Evolutionary conservation across 768 basidiomycete genomes (phyloP).

Genomic region (Tulasnella sp.): DNA sequence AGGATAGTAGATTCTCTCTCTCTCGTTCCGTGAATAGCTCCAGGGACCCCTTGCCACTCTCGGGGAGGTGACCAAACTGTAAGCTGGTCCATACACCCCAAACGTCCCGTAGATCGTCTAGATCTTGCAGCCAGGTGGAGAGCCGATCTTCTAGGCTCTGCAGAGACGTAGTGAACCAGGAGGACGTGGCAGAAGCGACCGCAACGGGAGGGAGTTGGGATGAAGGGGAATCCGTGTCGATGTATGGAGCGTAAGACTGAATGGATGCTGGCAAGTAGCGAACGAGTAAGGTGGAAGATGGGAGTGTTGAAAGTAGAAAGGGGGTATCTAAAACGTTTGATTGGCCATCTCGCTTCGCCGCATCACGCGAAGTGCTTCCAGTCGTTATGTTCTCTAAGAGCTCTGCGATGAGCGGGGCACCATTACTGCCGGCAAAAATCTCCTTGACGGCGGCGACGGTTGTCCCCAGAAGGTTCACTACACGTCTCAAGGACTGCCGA

Average conservation of each 20-base stretch:
- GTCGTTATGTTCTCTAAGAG: conserved; percentile 56
- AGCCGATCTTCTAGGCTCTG: conserved; percentile 37
- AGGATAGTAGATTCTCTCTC: conserved; percentile 31
- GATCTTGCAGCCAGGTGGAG: conserved; percentile 45
- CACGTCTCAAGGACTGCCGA: conserved; percentile 41
- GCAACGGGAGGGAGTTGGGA: conserved; percentile 38
- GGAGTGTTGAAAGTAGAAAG: conserved; percentile 54
- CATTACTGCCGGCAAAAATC: conserved; percentile 40
- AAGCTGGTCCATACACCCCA: conserved; percentile 43
- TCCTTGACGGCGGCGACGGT: conserved; percentile 49
- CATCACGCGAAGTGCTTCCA: conserved; percentile 30
- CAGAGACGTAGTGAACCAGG: conserved; percentile 55
- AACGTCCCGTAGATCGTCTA: conserved; percentile 53
- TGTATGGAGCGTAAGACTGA: conserved; percentile 73
- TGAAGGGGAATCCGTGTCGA: conserved; percentile 55
- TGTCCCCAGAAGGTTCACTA: conserved; percentile 44
- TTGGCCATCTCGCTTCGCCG: conserved; percentile 22
- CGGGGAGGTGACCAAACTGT: conserved; percentile 31
- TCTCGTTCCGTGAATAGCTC: conserved; percentile 43
- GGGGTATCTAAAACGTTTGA: conserved; percentile 42
- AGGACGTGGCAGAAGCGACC: conserved; percentile 39
- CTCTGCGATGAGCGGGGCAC: conserved; percentile 40
- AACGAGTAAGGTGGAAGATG: conserved; percentile 69
- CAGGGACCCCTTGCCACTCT: conserved; percentile 31
- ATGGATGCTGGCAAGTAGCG: conserved; percentile 62